phyloP scores from a whole-genome alignment of 2,329 filamentous ascomycete genomes.

The Metarhizium sp. region DNA sequence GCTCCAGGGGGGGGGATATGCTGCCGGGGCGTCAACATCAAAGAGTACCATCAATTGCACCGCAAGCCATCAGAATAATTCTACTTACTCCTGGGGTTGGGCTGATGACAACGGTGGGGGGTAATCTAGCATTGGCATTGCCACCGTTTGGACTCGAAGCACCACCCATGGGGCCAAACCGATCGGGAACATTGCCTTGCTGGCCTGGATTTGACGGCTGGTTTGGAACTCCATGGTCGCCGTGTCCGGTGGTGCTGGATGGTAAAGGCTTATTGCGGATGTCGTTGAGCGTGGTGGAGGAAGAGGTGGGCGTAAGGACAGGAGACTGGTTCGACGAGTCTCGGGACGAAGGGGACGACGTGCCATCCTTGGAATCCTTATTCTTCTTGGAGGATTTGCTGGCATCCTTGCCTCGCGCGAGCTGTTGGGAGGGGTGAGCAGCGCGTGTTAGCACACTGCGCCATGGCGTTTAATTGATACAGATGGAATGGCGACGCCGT shows the following conservation, averaged over 20 bases:
- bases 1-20: constrained; percentile 88
- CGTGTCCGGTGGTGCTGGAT: constrained; percentile 38
- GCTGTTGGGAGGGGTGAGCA: constrained; percentile 40
- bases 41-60: not conserved
- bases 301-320: constrained; percentile 73
- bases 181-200: constrained; percentile 28
- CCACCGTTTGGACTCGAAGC: constrained; percentile 27
- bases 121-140: constrained; percentile 34
- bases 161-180: constrained; percentile 28
- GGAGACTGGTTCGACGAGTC: constrained; percentile 50
- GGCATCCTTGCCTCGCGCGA: constrained; percentile 80
- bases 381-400: constrained; percentile 77
- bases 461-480: constrained; percentile 1
- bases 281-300: constrained; percentile 79
- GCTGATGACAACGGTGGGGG: constrained; percentile 88
- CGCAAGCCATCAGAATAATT: not conserved
- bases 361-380: constrained; percentile 65
- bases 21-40: constrained; percentile 23
- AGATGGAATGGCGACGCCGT: not conserved
- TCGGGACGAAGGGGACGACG: constrained; percentile 63
- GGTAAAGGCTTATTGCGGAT: constrained; percentile 72
- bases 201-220: constrained; percentile 32
- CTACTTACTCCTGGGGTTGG: constrained; percentile 77
- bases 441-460: constrained; percentile 10
- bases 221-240: constrained; percentile 29